These are phyloP conservation scores for Teratosphaeriaceae sp. DNA, from an alignment of 2,329 filamentous ascomycete genomes.

Conservation along the genomic window DNA sequence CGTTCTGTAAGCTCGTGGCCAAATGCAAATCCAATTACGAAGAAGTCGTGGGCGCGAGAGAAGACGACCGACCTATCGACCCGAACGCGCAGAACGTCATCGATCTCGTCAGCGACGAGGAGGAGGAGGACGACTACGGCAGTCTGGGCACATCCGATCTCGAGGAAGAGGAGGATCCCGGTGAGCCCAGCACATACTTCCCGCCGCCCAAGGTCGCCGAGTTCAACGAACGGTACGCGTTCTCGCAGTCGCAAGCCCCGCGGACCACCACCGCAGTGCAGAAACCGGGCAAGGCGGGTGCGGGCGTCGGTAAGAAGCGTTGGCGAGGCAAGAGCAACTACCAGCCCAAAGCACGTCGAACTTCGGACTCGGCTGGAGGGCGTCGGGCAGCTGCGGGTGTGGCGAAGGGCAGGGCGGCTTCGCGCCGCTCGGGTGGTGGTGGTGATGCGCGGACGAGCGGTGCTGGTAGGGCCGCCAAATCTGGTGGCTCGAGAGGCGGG, in stretches of 20 bases:
- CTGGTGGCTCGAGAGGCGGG: neutral
- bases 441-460: neutral
- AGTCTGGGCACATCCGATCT: slow-evolving; percentile 38
- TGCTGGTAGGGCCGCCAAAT: neutral
- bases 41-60: slow-evolving; percentile 39
- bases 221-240: slow-evolving; percentile 17
- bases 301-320: slow-evolving; percentile 2
- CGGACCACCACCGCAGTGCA: neutral
- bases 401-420: slow-evolving; percentile 5
- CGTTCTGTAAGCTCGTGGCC: slow-evolving; percentile 54
- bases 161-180: slow-evolving; percentile 26
- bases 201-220: slow-evolving; percentile 12
- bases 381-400: neutral
- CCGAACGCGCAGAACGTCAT: slow-evolving; percentile 46
- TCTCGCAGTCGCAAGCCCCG: slow-evolving; percentile 14
- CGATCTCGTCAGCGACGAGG: slow-evolving; percentile 39
- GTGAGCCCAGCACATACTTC: slow-evolving; percentile 22
- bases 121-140: slow-evolving; percentile 38
- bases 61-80: slow-evolving; percentile 38
- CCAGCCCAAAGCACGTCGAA: slow-evolving; percentile 2
- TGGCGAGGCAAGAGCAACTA: slow-evolving; percentile 1
- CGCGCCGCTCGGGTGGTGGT: slow-evolving; percentile 1
- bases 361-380: slow-evolving; percentile 1
- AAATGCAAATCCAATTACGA: slow-evolving; percentile 27
- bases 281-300: neutral